Evolutionary conservation across 1,139 yeast genomes (phyloP).

Genomic region (Kodamaea plutei): DNA sequence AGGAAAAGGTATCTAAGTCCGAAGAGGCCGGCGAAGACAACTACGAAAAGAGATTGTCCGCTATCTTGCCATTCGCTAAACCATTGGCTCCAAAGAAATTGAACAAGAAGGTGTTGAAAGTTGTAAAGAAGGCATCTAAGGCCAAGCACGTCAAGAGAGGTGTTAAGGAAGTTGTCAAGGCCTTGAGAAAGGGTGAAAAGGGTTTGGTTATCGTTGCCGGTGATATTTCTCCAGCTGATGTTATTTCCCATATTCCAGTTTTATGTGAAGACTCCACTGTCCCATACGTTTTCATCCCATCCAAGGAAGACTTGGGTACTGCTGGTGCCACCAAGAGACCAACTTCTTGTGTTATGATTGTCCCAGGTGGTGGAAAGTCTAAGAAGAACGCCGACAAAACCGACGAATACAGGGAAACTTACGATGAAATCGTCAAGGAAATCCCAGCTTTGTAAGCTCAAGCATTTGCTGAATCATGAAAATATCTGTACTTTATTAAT

Average conservation of each 20-base stretch:
- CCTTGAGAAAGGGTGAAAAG: slow-evolving; percentile 95
- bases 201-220: slow-evolving; percentile 97
- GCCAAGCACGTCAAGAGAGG: slow-evolving; percentile 98
- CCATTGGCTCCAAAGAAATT: slow-evolving; percentile 96
- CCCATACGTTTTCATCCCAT: slow-evolving; percentile 89
- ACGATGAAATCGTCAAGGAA: slow-evolving; percentile 93
- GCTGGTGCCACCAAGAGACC: slow-evolving; percentile 99
- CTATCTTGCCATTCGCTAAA: slow-evolving; percentile 85
- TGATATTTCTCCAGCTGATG: slow-evolving; percentile 96
- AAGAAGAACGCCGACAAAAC: slow-evolving; percentile 74
- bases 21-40: slow-evolving; percentile 56
- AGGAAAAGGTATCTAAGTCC: slow-evolving; percentile 44
- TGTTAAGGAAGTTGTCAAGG: slow-evolving; percentile 97
- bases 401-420: slow-evolving; percentile 88
- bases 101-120: slow-evolving; percentile 91
- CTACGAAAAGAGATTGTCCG: slow-evolving; percentile 88
- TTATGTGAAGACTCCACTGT: slow-evolving; percentile 92
- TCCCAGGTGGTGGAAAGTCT: slow-evolving; percentile 91
- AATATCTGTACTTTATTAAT: slow-evolving; percentile 5
- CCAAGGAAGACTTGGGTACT: slow-evolving; percentile 95
- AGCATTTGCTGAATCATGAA: too few species aligned
- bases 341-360: slow-evolving; percentile 95
- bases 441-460: slow-evolving; percentile 43
- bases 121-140: slow-evolving; percentile 95
- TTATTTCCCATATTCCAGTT: slow-evolving; percentile 94